Evolutionary conservation across 2,329 filamentous ascomycete species (phyloP).

Genomic region (Cercospora brassicicola): DNA sequence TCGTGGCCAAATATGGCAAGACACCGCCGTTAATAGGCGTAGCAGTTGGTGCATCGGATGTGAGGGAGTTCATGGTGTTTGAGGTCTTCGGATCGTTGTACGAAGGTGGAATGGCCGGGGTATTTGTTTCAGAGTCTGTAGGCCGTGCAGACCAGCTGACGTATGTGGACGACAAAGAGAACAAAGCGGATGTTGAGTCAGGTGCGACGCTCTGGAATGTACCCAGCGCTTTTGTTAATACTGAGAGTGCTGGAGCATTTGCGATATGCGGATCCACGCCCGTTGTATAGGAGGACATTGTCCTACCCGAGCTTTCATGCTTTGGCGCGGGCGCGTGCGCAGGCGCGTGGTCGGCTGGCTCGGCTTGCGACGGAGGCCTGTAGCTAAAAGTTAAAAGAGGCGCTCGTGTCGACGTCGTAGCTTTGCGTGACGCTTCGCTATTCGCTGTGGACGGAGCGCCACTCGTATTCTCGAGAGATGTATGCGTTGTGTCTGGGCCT

Average conservation of each 20-base stretch:
- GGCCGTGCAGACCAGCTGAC: conserved; percentile 10
- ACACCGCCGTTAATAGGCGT: conserved; percentile 10
- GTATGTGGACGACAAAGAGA: conserved; percentile 6
- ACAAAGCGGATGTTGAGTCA: conserved; percentile 1
- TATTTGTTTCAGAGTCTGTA: neutral
- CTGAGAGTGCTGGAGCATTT: conserved; percentile 13
- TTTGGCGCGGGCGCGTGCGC: conserved; percentile 10
- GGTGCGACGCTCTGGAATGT: conserved; percentile 7
- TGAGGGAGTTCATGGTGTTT: conserved; percentile 1
- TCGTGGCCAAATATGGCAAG: conserved; percentile 6
- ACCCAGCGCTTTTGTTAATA: conserved; percentile 16
- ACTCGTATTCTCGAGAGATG: conserved; percentile 1
- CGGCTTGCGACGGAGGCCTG: conserved; percentile 4
- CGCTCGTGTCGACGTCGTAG: neutral
- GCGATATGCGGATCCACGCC: neutral
- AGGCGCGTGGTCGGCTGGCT: conserved; percentile 8
- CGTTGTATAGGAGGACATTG: conserved; percentile 11
- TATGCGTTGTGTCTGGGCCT: neutral
- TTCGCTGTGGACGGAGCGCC: neutral
- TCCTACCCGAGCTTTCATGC: neutral
- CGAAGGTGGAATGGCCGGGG: conserved; percentile 2
- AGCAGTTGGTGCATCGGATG: conserved; percentile 3
- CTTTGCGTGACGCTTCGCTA: neutral
- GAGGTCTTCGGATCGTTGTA: neutral
- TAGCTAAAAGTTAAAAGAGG: conserved; percentile 7